Base-by-base conservation (phyloP, 2,329 filamentous ascomycete species). In the Colletotrichum falcatum region DNA sequence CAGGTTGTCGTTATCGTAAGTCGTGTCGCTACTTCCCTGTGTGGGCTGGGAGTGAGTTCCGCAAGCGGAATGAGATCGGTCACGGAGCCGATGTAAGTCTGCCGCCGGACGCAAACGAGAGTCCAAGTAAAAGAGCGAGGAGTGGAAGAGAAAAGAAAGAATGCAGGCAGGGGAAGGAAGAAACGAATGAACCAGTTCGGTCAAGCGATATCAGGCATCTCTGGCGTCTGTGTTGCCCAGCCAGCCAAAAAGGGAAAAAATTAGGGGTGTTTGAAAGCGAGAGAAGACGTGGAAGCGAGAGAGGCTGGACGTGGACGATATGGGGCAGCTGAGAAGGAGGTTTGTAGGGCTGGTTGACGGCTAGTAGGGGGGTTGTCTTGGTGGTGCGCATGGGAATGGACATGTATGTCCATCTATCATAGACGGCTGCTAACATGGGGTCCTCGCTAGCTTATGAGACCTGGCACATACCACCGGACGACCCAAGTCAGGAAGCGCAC, bases 291-390 rank as follows among this genome's bases (percentile, higher is more conserved):
- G 30, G 44, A 51, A 23, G 51, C 23, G 9, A 11, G 12, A 11
- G 12, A 46, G 26, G 26, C n/a, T 46, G 44, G 26, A 30, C 61
- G 35, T n/a, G n/a, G n/a, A n/a, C n/a, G n/a, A n/a, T n/a, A 28
- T 48, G 65, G 68, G 59, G 58, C 68, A 68, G 68, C 68, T 68
- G 68, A 68, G 46, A 48, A 23, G 54, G 51, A 33, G 42, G 55
- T 54, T 54, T 70, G 67, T 70, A 70, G 67, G 67, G 67, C 67
- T 46, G 44, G 44, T 7, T 20, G 42, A 6, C n/a, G 1, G 42
- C 42, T 66, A 63, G 49, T 16, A 28, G 63, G 62, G 66, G 55
- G 61, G 39, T 48, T 65, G 62, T 23, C 42, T 49, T 44, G 55
- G 66, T 60, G 66, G 37, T n/a, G n/a, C 66, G 39, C 63, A 56